Evolutionary conservation across 768 basidiomycete species (phyloP), one percentile per base, ranked within the genome.

Genomic region (Pleurotus pulmonarius): DNA sequence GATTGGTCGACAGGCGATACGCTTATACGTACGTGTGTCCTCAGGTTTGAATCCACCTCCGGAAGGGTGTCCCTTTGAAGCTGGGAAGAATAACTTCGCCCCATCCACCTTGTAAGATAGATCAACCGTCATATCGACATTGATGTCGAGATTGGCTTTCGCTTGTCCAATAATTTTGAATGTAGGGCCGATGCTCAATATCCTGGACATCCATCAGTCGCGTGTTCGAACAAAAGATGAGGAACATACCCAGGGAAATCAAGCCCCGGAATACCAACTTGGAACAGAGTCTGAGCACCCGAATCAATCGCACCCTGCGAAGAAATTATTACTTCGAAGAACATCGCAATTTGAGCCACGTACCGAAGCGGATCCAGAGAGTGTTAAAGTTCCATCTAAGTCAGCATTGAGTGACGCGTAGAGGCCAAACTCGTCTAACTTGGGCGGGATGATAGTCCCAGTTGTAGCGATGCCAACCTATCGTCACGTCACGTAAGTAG

Each of bases 181-280:
- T 1, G 67, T 66, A 6, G 77, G 75, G 5, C 75, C 77, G 40
- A 79, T 44, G 15, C 63, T 68, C n/a, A 79, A 62, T 57, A 79
- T 69, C 5, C 75, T 73, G 44, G 2, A 15, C 40, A 58, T 39
- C 4, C 25, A 20, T 24, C 29, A 53, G 44, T 11, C 18, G 38
- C 15, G 4, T 8, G 26, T 29, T 29, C 11, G 46, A 47, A 9
- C 6, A 34, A 13, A 8, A 48, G 25, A 38, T 8, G 24, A 16
- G 12, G 12, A 12, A 9, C 66, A 38, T 59, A 71, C 71, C 69
- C 69, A 9, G 74, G 70, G 60, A 75, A 67, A 37, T 62, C 61
- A 45, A 57, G 40, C 26, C 64, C 64, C 2, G 73, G 74, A 25
- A 76, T 65, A 4, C 73, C 72, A 22, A 63, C 57, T 37, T 63